phyloP scores from a whole-genome alignment of 2,329 filamentous ascomycete species.

The Pyrenophora tritici-repentis region DNA sequence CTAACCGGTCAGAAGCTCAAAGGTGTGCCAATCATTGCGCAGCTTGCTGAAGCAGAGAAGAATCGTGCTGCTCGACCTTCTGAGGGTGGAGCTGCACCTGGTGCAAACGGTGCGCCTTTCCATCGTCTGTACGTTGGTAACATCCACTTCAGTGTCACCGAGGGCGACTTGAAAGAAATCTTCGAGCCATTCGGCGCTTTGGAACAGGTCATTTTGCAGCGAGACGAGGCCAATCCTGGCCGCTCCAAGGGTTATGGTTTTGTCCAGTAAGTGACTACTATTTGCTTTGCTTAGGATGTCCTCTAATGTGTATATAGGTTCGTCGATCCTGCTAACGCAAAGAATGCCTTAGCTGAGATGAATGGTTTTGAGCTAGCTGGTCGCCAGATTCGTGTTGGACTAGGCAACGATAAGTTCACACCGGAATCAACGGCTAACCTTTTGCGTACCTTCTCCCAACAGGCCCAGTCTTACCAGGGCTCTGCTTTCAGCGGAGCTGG shows the following conservation, averaged over 20 bases:
- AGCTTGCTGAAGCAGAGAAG: conserved; percentile 98
- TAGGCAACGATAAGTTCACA: conserved; percentile 99
- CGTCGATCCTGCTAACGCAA: conserved; percentile 85
- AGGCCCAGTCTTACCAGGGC: conserved; percentile 70
- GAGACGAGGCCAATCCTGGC: conserved; percentile 74
- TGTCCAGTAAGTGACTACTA: conserved; percentile 76
- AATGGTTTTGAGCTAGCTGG: conserved; percentile 98
- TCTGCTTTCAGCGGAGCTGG: conserved; percentile 90
- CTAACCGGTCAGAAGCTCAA: conserved; percentile 98
- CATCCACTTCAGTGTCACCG: conserved; percentile 99
- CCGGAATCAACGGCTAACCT: conserved; percentile 93
- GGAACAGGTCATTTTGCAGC: conserved; percentile 96
- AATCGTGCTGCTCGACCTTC: conserved; percentile 92
- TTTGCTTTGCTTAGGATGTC: background rate
- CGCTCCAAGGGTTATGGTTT: conserved; percentile 85
- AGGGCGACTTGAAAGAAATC: conserved; percentile 91
- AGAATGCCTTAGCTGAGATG: conserved; percentile 97
- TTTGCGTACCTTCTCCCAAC: conserved; percentile 83
- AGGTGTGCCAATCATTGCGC: conserved; percentile 98
- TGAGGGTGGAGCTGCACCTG: conserved; percentile 58
- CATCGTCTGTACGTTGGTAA: conserved; percentile 98
- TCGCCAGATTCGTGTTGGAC: conserved; percentile 95
- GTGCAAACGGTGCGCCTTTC: conserved; percentile 87
- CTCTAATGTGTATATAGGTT: conserved; percentile 67
- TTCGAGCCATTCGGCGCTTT: conserved; percentile 98